These are phyloP conservation scores for Eucalyptus sp. DNA, from an alignment of 345 rosid species.

Conservation along the genomic window DNA sequence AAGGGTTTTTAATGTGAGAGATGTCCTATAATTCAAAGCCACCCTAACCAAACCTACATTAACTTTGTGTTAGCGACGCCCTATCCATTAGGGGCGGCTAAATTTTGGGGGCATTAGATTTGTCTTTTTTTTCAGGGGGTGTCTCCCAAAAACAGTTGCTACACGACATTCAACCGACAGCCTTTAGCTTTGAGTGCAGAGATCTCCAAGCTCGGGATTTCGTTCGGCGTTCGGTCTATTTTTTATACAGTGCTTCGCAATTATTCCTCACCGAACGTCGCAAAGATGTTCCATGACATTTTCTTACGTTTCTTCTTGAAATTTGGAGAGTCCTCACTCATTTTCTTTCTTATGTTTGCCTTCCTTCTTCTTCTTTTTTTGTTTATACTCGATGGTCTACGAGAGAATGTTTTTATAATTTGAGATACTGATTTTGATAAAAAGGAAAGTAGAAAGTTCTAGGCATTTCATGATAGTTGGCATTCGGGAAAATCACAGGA, in stretches of 20 bases:
- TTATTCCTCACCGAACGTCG: background rate
- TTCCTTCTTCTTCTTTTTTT: no score
- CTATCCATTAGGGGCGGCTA: no score
- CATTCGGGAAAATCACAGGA: no score
- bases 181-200: background rate
- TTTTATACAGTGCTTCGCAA: background rate
- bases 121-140: no score
- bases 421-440: background rate
- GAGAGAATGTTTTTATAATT: background rate
- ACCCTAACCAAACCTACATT: no score
- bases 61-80: no score
- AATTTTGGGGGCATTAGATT: no score
- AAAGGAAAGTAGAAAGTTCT: background rate
- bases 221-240: background rate
- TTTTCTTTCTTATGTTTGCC: background rate
- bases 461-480: no score
- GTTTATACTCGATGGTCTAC: background rate
- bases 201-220: background rate
- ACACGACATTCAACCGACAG: background rate
- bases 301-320: background rate
- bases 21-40: no score
- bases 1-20: no score
- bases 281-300: background rate
- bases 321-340: background rate
- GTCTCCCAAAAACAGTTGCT: background rate